phyloP scores from a whole-genome alignment of 495 filamentous ascomycete genomes.

The Xylaria flabelliformis region DNA sequence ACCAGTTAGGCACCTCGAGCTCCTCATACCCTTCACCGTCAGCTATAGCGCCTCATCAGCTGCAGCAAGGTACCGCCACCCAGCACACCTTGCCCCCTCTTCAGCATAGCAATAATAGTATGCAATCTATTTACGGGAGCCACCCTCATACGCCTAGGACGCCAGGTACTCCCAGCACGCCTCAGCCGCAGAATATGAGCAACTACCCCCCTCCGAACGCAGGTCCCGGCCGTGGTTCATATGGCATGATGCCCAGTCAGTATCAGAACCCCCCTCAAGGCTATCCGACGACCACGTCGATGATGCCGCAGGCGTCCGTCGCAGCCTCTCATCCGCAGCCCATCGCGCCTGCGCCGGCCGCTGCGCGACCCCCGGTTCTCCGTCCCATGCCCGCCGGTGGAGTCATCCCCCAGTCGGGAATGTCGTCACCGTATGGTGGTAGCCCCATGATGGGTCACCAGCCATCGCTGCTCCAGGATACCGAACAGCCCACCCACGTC shows the following conservation, averaged over 20 bases:
- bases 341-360: conserved; percentile 72
- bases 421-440: conserved; percentile 58
- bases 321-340: conserved; percentile 73
- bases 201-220: conserved; percentile 65
- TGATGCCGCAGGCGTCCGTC: conserved; percentile 69
- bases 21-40: conserved; percentile 55
- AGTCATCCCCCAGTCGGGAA: conserved; percentile 56
- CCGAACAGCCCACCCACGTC: conserved; percentile 79
- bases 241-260: conserved; percentile 54
- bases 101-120: conserved; percentile 68
- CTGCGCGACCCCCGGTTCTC: conserved; percentile 62
- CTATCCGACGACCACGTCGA: conserved; percentile 66
- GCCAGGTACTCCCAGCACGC: conserved; percentile 65
- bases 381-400: conserved; percentile 70
- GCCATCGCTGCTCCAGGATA: conserved; percentile 50
- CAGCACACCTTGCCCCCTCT: conserved; percentile 76
- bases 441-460: conserved; percentile 50
- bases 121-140: conserved; percentile 64
- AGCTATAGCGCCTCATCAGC: conserved; percentile 64
- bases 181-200: conserved; percentile 66
- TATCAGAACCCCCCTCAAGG: conserved; percentile 62
- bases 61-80: conserved; percentile 59
- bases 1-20: conserved; percentile 43
- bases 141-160: conserved; percentile 69
- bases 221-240: conserved; percentile 59